A percentile compares a stretch with the other conserved stretches of the same genome.
phyloP scores from a whole-genome alignment of 768 basidiomycete species.

The Lentinula detonsa region DNA sequence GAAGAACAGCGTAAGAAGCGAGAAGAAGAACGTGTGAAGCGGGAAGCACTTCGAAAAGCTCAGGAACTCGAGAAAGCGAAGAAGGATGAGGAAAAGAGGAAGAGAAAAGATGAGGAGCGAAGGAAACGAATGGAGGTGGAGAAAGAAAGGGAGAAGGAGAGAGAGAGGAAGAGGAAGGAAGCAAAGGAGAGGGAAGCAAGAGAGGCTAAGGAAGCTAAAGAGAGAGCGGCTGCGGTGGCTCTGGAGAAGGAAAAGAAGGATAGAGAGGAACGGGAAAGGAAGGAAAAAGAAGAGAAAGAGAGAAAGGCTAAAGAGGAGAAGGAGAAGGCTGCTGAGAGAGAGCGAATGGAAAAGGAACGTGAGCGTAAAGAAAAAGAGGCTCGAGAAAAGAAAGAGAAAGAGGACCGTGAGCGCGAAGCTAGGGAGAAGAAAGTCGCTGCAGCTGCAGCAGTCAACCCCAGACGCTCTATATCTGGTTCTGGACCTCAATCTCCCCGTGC shows the following conservation, averaged over 20 bases:
- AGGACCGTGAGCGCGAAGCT: background rate
- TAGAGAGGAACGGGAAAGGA: background rate
- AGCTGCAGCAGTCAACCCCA: background rate
- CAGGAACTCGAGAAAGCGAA: conserved; percentile 85
- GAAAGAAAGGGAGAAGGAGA: conserved; percentile 67
- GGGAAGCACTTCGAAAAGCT: conserved; percentile 70
- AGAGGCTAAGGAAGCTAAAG: conserved; percentile 35
- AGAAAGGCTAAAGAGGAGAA: background rate
- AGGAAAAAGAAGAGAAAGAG: background rate
- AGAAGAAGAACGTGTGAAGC: conserved; percentile 81
- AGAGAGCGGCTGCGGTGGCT: conserved; percentile 10
- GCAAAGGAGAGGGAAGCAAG: conserved; percentile 44
- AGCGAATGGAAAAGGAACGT: background rate
- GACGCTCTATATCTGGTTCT: background rate
- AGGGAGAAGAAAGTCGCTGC: background rate
- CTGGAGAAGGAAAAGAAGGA: conserved; percentile 3
- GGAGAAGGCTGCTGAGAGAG: conserved; percentile 16
- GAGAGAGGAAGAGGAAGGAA: conserved; percentile 67
- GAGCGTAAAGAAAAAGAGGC: background rate
- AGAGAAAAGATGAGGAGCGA: conserved; percentile 65
- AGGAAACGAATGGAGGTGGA: conserved; percentile 73
- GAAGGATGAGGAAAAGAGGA: conserved; percentile 65
- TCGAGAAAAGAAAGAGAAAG: background rate
- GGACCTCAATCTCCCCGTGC: background rate
- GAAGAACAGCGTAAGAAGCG: conserved; percentile 75